These are phyloP conservation scores for Aspergillus japonicus DNA, from an alignment of 2,329 filamentous ascomycete species.

Conservation along the genomic window DNA sequence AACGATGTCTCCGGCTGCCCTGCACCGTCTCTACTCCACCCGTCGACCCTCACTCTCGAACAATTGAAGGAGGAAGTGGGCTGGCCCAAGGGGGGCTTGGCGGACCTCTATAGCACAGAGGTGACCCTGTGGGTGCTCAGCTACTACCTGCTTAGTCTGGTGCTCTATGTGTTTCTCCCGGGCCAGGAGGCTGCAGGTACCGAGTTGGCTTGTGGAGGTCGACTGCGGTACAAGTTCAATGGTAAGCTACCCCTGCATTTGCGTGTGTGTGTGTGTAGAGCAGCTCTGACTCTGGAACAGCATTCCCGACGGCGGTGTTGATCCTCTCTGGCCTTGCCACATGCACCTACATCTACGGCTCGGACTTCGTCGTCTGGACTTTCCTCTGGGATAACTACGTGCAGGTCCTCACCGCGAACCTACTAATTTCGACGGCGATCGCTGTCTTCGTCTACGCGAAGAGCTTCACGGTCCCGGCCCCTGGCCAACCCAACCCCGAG, in stretches of 20 bases:
- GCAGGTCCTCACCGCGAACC: constrained; percentile 78
- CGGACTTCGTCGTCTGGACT: constrained; percentile 83
- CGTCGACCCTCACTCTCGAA: constrained; percentile 67
- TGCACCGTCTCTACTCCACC: constrained; percentile 73
- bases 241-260: constrained; percentile 45
- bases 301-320: constrained; percentile 71
- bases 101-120: constrained; percentile 67
- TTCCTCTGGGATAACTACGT: constrained; percentile 91
- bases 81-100: constrained; percentile 72
- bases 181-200: constrained; percentile 70
- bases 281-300: constrained; percentile 46
- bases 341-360: constrained; percentile 73
- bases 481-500: constrained; percentile 63
- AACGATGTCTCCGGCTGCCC: constrained; percentile 93
- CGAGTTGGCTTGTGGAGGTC: constrained; percentile 67
- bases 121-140: constrained; percentile 69
- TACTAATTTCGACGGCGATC: constrained; percentile 70
- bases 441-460: constrained; percentile 77
- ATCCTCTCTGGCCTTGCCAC: constrained; percentile 69
- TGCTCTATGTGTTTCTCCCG: constrained; percentile 75
- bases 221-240: constrained; percentile 79
- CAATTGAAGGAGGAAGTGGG: constrained; percentile 76
- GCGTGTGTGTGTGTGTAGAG: neutral
- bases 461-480: constrained; percentile 73
- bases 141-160: constrained; percentile 74